These are phyloP conservation scores for Vaccinium darrowii DNA, from an alignment of 148 eudicot genomes.

Conservation along the genomic window DNA sequence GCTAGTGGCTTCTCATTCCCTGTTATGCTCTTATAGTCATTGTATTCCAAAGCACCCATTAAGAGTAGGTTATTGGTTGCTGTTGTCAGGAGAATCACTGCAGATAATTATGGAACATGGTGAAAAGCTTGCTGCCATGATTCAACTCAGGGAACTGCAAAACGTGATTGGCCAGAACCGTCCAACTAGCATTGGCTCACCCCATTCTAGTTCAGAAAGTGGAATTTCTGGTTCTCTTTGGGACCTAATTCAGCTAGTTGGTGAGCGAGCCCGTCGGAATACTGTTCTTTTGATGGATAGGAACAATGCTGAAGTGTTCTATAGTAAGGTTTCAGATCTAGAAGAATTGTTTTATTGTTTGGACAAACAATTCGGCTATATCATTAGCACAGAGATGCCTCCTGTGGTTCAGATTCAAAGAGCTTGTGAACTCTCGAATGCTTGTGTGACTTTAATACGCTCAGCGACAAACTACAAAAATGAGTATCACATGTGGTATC, in stretches of 20 bases:
- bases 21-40: not conserved
- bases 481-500: slow-evolving; percentile 95
- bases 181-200: slow-evolving; percentile 40
- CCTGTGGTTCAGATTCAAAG: slow-evolving; percentile 61
- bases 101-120: slow-evolving; percentile 95
- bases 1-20: not conserved
- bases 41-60: not conserved
- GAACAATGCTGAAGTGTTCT: slow-evolving; percentile 95
- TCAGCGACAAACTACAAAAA: slow-evolving; percentile 63
- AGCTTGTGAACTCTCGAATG: slow-evolving; percentile 82
- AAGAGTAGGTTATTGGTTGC: not conserved
- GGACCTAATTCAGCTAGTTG: slow-evolving; percentile 92
- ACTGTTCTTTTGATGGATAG: slow-evolving; percentile 96
- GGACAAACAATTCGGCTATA: slow-evolving; percentile 57
- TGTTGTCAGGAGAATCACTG: slow-evolving; percentile 69
- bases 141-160: slow-evolving; percentile 81
- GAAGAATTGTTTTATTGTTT: slow-evolving; percentile 82
- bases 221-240: slow-evolving; percentile 77
- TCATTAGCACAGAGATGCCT: slow-evolving; percentile 62
- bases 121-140: slow-evolving; percentile 89
- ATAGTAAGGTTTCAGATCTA: slow-evolving; percentile 87
- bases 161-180: slow-evolving; percentile 62
- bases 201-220: slow-evolving; percentile 40
- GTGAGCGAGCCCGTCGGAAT: slow-evolving; percentile 85
- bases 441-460: slow-evolving; percentile 61